Conservation (phyloP, 257 asterid genomes). For the Oldenlandia corymbosa region DNA sequence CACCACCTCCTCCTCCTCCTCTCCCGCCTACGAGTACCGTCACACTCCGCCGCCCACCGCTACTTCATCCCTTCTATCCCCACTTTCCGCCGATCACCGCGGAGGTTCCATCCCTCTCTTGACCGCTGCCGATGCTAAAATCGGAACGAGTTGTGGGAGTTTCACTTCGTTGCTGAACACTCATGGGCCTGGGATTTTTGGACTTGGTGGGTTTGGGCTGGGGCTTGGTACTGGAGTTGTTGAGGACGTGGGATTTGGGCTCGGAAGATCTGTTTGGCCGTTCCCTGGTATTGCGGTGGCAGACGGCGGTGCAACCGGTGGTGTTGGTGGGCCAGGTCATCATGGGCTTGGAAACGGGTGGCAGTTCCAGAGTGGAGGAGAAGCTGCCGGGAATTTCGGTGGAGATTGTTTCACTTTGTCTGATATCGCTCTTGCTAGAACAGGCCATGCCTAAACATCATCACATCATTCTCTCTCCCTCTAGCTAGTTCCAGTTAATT, state of each 20-base stretch:
- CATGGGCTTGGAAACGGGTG: slow-evolving; percentile 43
- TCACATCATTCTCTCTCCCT: background rate
- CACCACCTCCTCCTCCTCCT: slow-evolving; percentile 20
- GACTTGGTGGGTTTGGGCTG: slow-evolving; percentile 60
- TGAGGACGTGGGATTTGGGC: slow-evolving; percentile 61
- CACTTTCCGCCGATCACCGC: slow-evolving; percentile 34
- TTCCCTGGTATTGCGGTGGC: slow-evolving; percentile 33
- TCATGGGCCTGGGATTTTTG: slow-evolving; percentile 52
- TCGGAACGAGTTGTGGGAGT: slow-evolving; percentile 38
- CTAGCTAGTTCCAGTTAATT: no score
- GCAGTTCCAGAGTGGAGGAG: slow-evolving; percentile 64
- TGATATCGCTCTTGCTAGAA: slow-evolving; percentile 69
- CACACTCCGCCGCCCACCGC: slow-evolving; percentile 37
- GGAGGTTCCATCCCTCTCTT: slow-evolving; percentile 17
- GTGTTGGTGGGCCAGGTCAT: slow-evolving; percentile 15
- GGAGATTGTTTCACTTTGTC: slow-evolving; percentile 57
- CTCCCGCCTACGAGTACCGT: slow-evolving; percentile 40
- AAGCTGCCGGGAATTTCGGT: slow-evolving; percentile 32
- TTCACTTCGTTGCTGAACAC: slow-evolving; percentile 64
- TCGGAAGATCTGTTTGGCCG: slow-evolving; percentile 64
- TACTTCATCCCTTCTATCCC: slow-evolving; percentile 36
- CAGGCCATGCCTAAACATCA: slow-evolving; percentile 47
- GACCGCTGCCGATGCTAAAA: slow-evolving; percentile 15
- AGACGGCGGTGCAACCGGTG: slow-evolving; percentile 33
- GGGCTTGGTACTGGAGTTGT: slow-evolving; percentile 44